Base-by-base conservation (phyloP, 352 stramenopile species). In the Plasmopara viticola region DNA sequence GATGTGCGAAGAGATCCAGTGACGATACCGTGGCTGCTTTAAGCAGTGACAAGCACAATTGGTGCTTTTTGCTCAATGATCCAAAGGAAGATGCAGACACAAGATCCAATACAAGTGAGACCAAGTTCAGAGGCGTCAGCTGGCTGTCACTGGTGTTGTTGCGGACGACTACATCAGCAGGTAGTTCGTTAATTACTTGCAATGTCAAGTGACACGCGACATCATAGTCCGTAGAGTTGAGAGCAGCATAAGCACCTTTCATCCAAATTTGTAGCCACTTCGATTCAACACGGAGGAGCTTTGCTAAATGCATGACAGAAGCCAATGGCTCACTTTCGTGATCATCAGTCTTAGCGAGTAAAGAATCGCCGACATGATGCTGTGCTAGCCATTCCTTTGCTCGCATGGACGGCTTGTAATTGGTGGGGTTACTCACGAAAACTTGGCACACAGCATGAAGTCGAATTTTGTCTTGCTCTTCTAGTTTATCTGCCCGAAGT, bases 141-240 rank as follows among this genome's bases (percentile, higher is more conserved):
- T 61, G 52, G 20, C 71, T 54, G 1, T 29, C 39, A 48, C 10
- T 62, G 18, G 44, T 34, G 10, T 14, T 53, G 12, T 44, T 31
- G 18, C 37, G 53, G 12, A 18, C 2, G 25, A 58, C 41, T 10
- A 48, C 14, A 5, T 58, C 51, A n/a, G 28, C 30, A 4, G 62
- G 33, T 14, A 69, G 61, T 4, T 45, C 64, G 38, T 64, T 50
- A 5, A 73, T 60, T 17, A 86, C 57, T 50, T 73, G 51, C 31
- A 64, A 71, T 1, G 70, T 78, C 30, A 90, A 52, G 9, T 62
- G 50, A 29, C 76, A 70, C 12, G 77, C 72, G 43, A 79, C 68
- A 31, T 87, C 74, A 17, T 75, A 87, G 53, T 90, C 77, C 31
- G 68, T 64, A 33, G 74, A 86, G 31, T 87, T 87, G 1, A 90